Conservation (phyloP, 371 early-diverging fungal species). For the Apophysomyces elegans region DNA sequence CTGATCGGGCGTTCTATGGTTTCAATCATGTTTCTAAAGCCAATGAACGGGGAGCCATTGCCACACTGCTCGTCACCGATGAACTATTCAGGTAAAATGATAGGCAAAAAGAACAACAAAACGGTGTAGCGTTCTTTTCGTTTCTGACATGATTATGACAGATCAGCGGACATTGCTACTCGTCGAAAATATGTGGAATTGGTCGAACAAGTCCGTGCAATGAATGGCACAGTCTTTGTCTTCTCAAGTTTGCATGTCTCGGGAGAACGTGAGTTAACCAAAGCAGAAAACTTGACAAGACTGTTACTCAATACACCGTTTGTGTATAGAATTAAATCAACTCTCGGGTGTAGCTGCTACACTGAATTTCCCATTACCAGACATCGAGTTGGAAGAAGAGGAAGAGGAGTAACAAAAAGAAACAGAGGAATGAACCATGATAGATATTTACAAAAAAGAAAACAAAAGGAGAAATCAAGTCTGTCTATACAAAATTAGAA, state of each 20-base stretch:
- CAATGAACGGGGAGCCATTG: slow-evolving; percentile 84
- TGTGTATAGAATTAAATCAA: slow-evolving; percentile 75
- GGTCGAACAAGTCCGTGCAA: slow-evolving; percentile 79
- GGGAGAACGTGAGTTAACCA: slow-evolving; percentile 80
- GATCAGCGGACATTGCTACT: slow-evolving; percentile 83
- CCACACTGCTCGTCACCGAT: slow-evolving; percentile 88
- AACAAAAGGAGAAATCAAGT: neutral
- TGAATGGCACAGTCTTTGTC: slow-evolving; percentile 83
- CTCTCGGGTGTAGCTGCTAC: slow-evolving; percentile 96
- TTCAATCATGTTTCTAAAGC: slow-evolving; percentile 84
- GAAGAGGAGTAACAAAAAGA: slow-evolving; percentile 30
- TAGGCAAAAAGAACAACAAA: neutral
- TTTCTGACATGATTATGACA: slow-evolving; percentile 8
- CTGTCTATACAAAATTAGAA: slow-evolving; percentile 18
- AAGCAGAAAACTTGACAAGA: neutral
- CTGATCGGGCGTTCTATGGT: slow-evolving; percentile 93
- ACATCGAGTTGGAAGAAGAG: slow-evolving; percentile 64
- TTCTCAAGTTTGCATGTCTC: slow-evolving; percentile 93
- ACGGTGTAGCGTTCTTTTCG: neutral
- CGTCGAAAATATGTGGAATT: slow-evolving; percentile 84
- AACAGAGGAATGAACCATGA: slow-evolving; percentile 14
- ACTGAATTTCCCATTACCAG: slow-evolving; percentile 80
- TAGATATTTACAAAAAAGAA: slow-evolving; percentile 5
- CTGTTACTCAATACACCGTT: neutral
- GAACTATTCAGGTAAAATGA: slow-evolving; percentile 77